phyloP scores from a whole-genome alignment of 495 filamentous ascomycete genomes.

The Aspergillus nanangensis region DNA sequence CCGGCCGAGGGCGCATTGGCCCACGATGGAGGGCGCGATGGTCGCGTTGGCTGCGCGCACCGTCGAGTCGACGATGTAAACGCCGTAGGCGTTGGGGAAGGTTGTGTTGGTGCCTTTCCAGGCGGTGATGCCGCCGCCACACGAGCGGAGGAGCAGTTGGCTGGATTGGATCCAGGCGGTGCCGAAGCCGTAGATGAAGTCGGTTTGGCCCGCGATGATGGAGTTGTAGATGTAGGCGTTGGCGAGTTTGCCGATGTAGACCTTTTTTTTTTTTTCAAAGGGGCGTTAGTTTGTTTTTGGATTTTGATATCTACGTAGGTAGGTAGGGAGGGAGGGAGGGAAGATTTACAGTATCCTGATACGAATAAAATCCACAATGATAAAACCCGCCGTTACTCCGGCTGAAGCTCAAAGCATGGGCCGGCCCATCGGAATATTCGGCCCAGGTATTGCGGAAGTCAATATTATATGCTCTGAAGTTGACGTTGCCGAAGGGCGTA shows the following conservation, averaged over 20 bases:
- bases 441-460: constrained; percentile 55
- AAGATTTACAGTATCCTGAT: constrained; percentile 51
- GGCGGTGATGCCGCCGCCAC: constrained; percentile 60
- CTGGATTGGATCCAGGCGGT: constrained; percentile 45
- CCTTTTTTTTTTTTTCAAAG: constrained; percentile 21
- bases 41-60: constrained; percentile 48
- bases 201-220: constrained; percentile 56
- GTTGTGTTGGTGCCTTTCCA: constrained; percentile 65
- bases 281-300: background rate
- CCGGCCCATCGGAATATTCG: constrained; percentile 47
- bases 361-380: constrained; percentile 52
- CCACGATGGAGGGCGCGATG: constrained; percentile 38
- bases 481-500: constrained; percentile 51
- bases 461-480: constrained; percentile 58
- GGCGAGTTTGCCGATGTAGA: constrained; percentile 58
- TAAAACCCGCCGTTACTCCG: constrained; percentile 58
- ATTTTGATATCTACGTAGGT: background rate
- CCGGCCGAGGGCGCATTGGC: constrained; percentile 51
- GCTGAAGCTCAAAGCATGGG: constrained; percentile 50
- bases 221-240: constrained; percentile 54
- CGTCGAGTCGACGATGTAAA: constrained; percentile 51
- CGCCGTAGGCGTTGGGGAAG: constrained; percentile 57
- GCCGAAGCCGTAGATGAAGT: constrained; percentile 55
- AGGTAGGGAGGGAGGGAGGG: background rate
- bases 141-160: constrained; percentile 43